Conservation (phyloP, 1,139 yeast species). For the Pichia sp. region DNA sequence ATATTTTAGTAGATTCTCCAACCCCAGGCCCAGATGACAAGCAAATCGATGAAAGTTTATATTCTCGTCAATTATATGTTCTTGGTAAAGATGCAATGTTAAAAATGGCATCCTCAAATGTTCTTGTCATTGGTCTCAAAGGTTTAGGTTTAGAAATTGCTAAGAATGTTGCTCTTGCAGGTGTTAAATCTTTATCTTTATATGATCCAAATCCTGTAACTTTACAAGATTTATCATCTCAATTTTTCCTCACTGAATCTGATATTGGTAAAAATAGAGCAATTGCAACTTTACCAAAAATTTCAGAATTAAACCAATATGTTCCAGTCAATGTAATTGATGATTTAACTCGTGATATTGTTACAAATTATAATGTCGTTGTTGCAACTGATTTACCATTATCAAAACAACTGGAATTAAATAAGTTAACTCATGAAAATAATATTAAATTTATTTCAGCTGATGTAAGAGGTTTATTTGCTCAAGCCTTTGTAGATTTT, state of each 20-base stretch:
- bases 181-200: conserved; percentile 86
- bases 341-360: conserved; percentile 44
- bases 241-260: conserved; percentile 65
- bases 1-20: conserved; percentile 55
- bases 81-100: conserved; percentile 97
- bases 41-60: conserved; percentile 83
- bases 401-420: conserved; percentile 70
- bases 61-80: conserved; percentile 93
- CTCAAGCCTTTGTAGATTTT: conserved; percentile 83
- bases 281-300: conserved; percentile 52
- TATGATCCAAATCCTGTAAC: conserved; percentile 73
- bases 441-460: conserved; percentile 77
- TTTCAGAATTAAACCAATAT: conserved; percentile 81
- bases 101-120: conserved; percentile 90
- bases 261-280: conserved; percentile 83
- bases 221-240: conserved; percentile 75
- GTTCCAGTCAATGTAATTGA: conserved; percentile 76
- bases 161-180: conserved; percentile 93
- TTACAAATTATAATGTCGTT: conserved; percentile 67
- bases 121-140: conserved; percentile 76
- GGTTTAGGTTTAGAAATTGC: conserved; percentile 96
- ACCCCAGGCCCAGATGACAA: conserved; percentile 31
- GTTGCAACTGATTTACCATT: conserved; percentile 74
- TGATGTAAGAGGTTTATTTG: conserved; percentile 83
- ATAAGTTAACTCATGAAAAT: conserved; percentile 65